Base-by-base conservation (phyloP, 176 grass and related monocot genomes). In the Oryza nivara region DNA sequence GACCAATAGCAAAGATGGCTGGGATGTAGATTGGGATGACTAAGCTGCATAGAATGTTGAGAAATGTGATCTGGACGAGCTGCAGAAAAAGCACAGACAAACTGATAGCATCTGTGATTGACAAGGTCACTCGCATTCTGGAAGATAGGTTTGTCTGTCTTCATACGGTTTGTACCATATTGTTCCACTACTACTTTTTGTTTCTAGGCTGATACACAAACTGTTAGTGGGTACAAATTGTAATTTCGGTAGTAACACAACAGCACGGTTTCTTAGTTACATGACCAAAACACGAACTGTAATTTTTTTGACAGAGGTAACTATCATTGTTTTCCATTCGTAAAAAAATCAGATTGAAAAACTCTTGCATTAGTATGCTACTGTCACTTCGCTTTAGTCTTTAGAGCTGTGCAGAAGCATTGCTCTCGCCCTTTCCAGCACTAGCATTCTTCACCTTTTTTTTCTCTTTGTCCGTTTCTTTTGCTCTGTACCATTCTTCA, bases 11-110 rank as follows among this genome's bases (percentile, higher is more conserved):
- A 96, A 92, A 79, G 93, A 96, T 76, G 93, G 91, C 35, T 99
- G 96, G 96, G 93, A 99, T 75, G 81, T 90, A 23, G 91, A 95
- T 79, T 99, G 96, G 96, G 96, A 99, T 81, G 96, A 96, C 82
- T 99, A 85, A 82, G 58, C 56, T 78, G 70, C 48, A 23, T 15
- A 40, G 16, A 77, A 64, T 63, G n/a, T 41, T 60, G 48, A 71
- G 60, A 54, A 38, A 38, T 69, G 64, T 15, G 22, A 80, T 84
- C 65, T 35, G 45, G 72, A 32, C 2, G 15, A 54, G 46, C 54
- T 22, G 23, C 35, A 54, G 45, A 47, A 68, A 68, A 41, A 7
- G 8, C 40, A 41, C 40, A 6, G 38, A 40, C 38, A 41, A 41
- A 75, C 68, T 49, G n/a, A 68, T 34, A 17, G 11, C 13, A 69